Conservation (phyloP, 1,139 yeast genomes). For the Ogataea hybrid region DNA sequence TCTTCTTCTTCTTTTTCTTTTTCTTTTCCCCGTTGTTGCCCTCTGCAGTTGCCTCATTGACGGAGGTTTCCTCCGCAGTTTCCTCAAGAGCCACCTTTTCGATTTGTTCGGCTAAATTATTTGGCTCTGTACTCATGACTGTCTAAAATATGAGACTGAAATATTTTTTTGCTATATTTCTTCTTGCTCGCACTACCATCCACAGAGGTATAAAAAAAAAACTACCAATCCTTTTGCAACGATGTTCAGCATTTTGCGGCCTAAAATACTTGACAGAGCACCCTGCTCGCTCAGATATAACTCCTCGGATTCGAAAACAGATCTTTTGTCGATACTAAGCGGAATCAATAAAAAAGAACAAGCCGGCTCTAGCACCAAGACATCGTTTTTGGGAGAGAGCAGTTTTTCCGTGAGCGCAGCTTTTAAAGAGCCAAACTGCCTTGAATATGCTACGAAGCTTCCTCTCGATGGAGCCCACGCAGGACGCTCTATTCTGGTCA, state of each 20-base stretch:
- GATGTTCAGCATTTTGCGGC: slow-evolving; percentile 12
- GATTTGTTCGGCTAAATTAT: slow-evolving; percentile 3
- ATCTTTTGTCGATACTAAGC: slow-evolving; percentile 16
- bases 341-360: slow-evolving; percentile 7
- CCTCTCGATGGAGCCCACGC: slow-evolving; percentile 42
- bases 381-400: slow-evolving; percentile 20
- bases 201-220: neutral
- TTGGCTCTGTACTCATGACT: slow-evolving; percentile 4
- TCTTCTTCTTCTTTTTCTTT: slow-evolving; percentile 49
- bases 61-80: too few species aligned
- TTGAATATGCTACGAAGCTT: slow-evolving; percentile 29
- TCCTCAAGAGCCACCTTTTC: neutral
- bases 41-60: slow-evolving; percentile 24
- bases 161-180: neutral
- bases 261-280: slow-evolving; percentile 2
- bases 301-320: slow-evolving; percentile 8
- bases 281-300: slow-evolving; percentile 2
- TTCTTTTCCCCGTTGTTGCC: slow-evolving; percentile 44
- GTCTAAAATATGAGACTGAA: neutral
- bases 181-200: slow-evolving; percentile 1
- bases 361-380: neutral
- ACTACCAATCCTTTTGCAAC: neutral
- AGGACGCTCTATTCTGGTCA: slow-evolving; percentile 44
- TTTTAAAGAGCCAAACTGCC: slow-evolving; percentile 20
- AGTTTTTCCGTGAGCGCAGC: slow-evolving; percentile 11